phyloP scores from a whole-genome alignment of 148 eudicot genomes.

The Agrostemma githago region DNA sequence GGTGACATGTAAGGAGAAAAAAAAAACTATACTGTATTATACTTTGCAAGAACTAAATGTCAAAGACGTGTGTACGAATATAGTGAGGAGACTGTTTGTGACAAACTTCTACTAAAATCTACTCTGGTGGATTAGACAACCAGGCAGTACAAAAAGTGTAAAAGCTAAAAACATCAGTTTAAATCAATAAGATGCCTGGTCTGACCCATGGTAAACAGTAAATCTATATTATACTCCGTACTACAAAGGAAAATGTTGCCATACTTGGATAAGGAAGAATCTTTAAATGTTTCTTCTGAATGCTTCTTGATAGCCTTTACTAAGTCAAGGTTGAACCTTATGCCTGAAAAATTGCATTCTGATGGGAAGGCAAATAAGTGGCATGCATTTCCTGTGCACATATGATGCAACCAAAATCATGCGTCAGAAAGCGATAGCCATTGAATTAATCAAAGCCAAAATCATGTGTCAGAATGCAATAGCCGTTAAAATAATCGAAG shows the following conservation, averaged over 20 bases:
- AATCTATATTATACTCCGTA: background rate
- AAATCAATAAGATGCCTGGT: background rate
- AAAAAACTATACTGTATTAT: background rate
- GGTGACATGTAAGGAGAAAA: background rate
- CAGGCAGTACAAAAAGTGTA: background rate
- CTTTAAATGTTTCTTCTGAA: constrained; percentile 42
- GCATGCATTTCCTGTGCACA: constrained; percentile 46
- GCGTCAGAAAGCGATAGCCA: background rate
- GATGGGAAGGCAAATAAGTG: constrained; percentile 98
- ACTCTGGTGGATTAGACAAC: background rate
- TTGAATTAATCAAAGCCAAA: background rate
- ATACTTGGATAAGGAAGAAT: constrained; percentile 52
- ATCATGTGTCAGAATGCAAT: background rate
- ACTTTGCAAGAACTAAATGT: background rate
- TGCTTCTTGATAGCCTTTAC: constrained; percentile 60
- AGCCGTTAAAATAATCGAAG: background rate
- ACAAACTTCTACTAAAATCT: background rate
- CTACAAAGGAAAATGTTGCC: constrained; percentile 5
- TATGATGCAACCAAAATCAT: constrained; percentile 18
- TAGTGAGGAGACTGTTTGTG: background rate
- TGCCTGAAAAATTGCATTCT: constrained; percentile 95
- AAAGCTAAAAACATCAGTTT: background rate
- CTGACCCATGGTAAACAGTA: background rate
- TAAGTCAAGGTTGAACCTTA: constrained; percentile 67
- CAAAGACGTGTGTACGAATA: background rate